A percentile compares a stretch with the other conserved stretches of the same genome.
Conservation (phyloP, 2,329 filamentous ascomycete species). For the Aspergillus quadricinctus region DNA sequence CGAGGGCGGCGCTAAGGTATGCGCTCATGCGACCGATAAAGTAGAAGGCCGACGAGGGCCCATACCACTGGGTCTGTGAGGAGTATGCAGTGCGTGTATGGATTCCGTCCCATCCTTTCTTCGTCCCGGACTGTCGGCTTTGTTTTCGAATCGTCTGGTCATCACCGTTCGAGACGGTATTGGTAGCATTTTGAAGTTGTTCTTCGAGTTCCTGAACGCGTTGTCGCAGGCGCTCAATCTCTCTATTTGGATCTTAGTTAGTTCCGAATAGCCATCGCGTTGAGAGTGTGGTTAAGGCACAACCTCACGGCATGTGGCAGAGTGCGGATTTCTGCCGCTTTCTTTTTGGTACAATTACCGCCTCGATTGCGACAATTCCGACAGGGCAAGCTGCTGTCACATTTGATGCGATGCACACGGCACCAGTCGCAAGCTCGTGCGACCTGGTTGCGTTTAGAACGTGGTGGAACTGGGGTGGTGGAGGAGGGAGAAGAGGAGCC, state of each 20-base stretch:
- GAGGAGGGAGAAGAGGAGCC: neutral
- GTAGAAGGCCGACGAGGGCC: slow-evolving; percentile 43
- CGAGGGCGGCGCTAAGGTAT: slow-evolving; percentile 32
- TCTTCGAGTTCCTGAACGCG: slow-evolving; percentile 30
- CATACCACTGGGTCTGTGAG: slow-evolving; percentile 36
- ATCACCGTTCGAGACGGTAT: slow-evolving; percentile 3
- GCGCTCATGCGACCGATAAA: slow-evolving; percentile 42
- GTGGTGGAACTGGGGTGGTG: neutral
- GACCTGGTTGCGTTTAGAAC: slow-evolving; percentile 17
- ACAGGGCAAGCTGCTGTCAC: slow-evolving; percentile 23
- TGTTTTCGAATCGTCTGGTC: neutral
- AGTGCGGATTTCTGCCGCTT: neutral
- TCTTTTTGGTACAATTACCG: slow-evolving; percentile 15
- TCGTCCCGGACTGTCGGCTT: slow-evolving; percentile 13
- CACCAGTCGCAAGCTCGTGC: slow-evolving; percentile 25
- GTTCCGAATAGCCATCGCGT: neutral
- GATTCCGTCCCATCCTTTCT: slow-evolving; percentile 37
- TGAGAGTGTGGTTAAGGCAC: neutral
- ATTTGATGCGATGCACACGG: slow-evolving; percentile 24
- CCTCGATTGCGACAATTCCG: slow-evolving; percentile 19
- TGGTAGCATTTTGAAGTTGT: slow-evolving; percentile 26
- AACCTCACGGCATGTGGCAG: neutral
- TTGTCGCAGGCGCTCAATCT: slow-evolving; percentile 29
- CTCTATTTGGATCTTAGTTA: slow-evolving; percentile 1
- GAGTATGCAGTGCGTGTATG: slow-evolving; percentile 33